Conservation (phyloP, 177 flowering plant species). For the Vitis hybrid region DNA sequence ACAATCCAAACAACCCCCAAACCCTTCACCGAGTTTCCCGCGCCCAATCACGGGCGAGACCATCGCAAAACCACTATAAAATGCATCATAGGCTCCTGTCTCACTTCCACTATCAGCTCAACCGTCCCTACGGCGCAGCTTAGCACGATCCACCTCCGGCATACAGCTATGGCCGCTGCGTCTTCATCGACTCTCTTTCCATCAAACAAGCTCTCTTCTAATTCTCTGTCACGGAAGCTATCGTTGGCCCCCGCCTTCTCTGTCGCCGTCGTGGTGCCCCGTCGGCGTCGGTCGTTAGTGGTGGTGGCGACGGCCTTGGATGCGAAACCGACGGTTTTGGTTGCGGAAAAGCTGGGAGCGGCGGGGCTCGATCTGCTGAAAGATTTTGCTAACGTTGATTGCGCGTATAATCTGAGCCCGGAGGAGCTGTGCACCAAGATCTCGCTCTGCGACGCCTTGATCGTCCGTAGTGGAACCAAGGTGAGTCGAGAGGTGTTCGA, state of each 20-base stretch:
- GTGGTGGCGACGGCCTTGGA: slow-evolving; percentile 31
- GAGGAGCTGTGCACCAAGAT: slow-evolving; percentile 86
- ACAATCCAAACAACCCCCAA: too few relatives aligned
- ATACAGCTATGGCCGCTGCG: slow-evolving; percentile 24
- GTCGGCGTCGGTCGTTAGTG: slow-evolving; percentile 15
- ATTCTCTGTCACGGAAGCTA: slow-evolving; percentile 29
- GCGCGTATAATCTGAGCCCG: slow-evolving; percentile 63
- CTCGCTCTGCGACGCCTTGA: slow-evolving; percentile 80
- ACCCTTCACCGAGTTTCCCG: too few relatives aligned
- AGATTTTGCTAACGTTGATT: slow-evolving; percentile 73
- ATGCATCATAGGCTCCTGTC: too few relatives aligned
- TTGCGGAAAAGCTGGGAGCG: slow-evolving; percentile 78
- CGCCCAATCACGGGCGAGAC: too few relatives aligned
- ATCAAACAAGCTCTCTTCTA: not conserved
- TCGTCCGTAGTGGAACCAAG: slow-evolving; percentile 80
- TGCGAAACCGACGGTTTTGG: slow-evolving; percentile 71
- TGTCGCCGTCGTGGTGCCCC: slow-evolving; percentile 14
- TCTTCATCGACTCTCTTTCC: slow-evolving; percentile 9
- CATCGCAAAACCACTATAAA: too few relatives aligned
- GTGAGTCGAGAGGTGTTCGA: slow-evolving; percentile 78
- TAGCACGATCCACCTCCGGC: not conserved
- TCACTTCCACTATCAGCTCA: too few relatives aligned
- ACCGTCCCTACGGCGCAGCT: not conserved
- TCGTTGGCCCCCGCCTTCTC: slow-evolving; percentile 23
- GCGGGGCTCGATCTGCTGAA: slow-evolving; percentile 64